Evolutionary conservation across 176 grass and related monocot genomes (phyloP).

Genomic region (Paspalum vaginatum): DNA sequence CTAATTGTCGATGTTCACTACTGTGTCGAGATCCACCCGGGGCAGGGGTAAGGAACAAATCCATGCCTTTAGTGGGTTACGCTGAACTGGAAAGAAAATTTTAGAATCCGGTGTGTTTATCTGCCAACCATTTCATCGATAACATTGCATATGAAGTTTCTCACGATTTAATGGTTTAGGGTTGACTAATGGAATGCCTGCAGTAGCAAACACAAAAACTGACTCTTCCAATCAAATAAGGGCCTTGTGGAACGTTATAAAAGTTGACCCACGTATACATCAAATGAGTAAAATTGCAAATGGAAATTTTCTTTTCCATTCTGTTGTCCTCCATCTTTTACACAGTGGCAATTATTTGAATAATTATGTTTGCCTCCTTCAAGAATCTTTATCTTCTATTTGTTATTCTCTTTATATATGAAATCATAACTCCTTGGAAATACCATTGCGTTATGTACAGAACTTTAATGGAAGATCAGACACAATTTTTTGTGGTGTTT

Average conservation of each 20-base stretch:
- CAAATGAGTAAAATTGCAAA: background rate
- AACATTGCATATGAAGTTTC: background rate
- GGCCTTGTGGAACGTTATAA: background rate
- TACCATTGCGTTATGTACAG: conserved; percentile 26
- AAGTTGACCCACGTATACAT: background rate
- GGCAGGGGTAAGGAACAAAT: background rate
- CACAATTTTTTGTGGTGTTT: conserved; percentile 88
- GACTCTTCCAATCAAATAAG: conserved; percentile 2
- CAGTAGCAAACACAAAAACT: background rate
- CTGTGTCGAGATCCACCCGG: background rate
- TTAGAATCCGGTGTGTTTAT: background rate
- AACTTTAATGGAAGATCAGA: conserved; percentile 68
- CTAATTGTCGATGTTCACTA: background rate
- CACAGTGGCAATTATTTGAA: background rate
- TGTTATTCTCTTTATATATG: background rate
- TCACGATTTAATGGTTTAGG: background rate
- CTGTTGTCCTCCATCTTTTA: background rate
- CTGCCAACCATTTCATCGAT: background rate
- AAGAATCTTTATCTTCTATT: background rate
- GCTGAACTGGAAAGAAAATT: background rate
- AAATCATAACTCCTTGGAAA: conserved; percentile 11
- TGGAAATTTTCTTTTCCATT: background rate
- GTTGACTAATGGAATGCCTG: background rate
- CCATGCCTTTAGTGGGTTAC: background rate
- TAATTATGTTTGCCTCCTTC: conserved; percentile 1